Conservation (phyloP, 1,284 basidiomycete genomes). For the Mycena citricolor region DNA sequence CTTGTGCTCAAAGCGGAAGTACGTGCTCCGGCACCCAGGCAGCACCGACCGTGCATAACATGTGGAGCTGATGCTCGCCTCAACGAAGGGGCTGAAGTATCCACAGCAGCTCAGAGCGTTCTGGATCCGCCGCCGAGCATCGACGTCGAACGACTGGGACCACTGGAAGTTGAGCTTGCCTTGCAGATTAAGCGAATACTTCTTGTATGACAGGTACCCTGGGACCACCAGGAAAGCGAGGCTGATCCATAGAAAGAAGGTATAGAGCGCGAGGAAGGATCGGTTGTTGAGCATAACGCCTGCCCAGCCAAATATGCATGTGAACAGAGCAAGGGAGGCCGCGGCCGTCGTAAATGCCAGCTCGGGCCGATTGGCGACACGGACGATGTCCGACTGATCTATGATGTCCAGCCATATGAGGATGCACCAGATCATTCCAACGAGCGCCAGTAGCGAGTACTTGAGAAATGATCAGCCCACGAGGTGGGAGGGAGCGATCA, state of each 20-base stretch:
- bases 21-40: conserved; percentile 63
- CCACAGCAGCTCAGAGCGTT: conserved; percentile 68
- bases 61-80: conserved; percentile 60
- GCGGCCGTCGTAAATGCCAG: conserved; percentile 63
- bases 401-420: conserved; percentile 70
- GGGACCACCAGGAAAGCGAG: conserved; percentile 64
- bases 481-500: background rate
- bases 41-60: conserved; percentile 63
- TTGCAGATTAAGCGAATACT: conserved; percentile 65
- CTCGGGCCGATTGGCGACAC: conserved; percentile 59
- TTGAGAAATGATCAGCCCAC: background rate
- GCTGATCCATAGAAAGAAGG: conserved; percentile 59
- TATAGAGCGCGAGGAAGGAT: conserved; percentile 65
- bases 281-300: conserved; percentile 73
- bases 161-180: conserved; percentile 72
- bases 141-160: conserved; percentile 52
- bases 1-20: conserved; percentile 51
- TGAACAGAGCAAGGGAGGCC: conserved; percentile 48
- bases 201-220: conserved; percentile 70
- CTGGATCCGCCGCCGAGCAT: conserved; percentile 59
- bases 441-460: conserved; percentile 51
- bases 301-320: conserved; percentile 61
- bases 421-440: conserved; percentile 51
- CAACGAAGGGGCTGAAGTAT: conserved; percentile 66
- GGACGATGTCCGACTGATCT: conserved; percentile 55